Evolutionary conservation across 257 asterid genomes (phyloP).

Genomic region (Lantana camara): DNA sequence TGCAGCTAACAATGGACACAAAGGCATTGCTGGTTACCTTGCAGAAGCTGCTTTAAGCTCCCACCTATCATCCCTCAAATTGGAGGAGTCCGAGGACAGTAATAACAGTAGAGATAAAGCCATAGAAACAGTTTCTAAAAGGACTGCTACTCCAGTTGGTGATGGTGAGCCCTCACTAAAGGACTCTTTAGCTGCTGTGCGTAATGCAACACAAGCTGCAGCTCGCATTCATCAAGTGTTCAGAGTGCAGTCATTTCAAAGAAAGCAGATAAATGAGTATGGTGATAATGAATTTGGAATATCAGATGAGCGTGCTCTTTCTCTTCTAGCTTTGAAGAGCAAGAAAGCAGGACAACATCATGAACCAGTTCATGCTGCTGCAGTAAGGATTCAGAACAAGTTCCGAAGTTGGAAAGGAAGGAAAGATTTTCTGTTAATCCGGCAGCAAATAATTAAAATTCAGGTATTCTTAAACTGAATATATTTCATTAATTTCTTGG

Average conservation of each 20-base stretch:
- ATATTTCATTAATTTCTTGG: not conserved
- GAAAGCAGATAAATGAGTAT: constrained; percentile 68
- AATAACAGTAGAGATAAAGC: constrained; percentile 42
- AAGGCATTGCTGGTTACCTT: constrained; percentile 92
- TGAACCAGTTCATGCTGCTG: constrained; percentile 79
- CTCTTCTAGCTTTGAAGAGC: constrained; percentile 60
- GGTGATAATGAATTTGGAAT: constrained; percentile 60
- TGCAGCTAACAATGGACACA: constrained; percentile 84
- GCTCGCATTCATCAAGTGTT: constrained; percentile 91
- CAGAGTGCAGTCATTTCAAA: constrained; percentile 85
- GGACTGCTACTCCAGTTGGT: constrained; percentile 61
- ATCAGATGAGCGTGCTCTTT: constrained; percentile 69
- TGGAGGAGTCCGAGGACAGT: constrained; percentile 53
- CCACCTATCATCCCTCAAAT: constrained; percentile 56
- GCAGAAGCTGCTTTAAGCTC: constrained; percentile 78
- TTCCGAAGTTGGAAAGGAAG: constrained; percentile 96
- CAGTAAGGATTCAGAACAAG: constrained; percentile 78
- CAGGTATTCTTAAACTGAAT: constrained; percentile 50
- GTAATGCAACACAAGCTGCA: constrained; percentile 97
- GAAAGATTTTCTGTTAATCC: constrained; percentile 65
- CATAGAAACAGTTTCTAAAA: constrained; percentile 69
- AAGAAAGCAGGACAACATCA: constrained; percentile 56
- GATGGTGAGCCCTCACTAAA: constrained; percentile 71
- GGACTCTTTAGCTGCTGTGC: constrained; percentile 89
- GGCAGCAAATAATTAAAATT: constrained; percentile 79